Evolutionary conservation across 1,284 basidiomycete species (phyloP).

Genomic region (Cryptococcus jaspeensis): DNA sequence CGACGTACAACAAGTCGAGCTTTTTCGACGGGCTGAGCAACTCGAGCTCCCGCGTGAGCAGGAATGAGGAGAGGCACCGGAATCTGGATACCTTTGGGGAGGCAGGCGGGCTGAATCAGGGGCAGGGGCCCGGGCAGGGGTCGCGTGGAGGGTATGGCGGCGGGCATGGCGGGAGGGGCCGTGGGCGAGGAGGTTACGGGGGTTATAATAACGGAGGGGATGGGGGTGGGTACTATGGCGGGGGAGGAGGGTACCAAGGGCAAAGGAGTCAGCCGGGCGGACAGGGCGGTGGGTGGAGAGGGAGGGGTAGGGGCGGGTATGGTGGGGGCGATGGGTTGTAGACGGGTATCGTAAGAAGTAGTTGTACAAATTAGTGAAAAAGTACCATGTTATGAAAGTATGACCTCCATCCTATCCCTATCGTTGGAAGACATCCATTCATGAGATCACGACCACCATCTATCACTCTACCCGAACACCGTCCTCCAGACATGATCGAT

Average conservation of each 20-base stretch:
- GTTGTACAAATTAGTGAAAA: conserved; percentile 1
- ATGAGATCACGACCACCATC: not conserved
- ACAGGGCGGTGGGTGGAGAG: conserved; percentile 8
- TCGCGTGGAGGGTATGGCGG: conserved; percentile 13
- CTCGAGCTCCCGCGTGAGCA: conserved; percentile 32
- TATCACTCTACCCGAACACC: conserved; percentile 8
- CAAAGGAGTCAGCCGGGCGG: not conserved
- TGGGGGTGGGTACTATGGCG: conserved; percentile 11
- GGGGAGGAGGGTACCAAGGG: conserved; percentile 6
- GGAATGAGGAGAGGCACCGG: conserved; percentile 43
- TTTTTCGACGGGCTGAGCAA: conserved; percentile 45
- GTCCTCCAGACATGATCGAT: conserved; percentile 23
- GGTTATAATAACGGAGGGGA: conserved; percentile 2
- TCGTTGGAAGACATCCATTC: not conserved
- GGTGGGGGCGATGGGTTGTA: conserved; percentile 4
- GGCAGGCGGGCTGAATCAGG: conserved; percentile 31
- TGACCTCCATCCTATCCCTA: too few relatives aligned
- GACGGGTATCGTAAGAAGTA: conserved; percentile 3
- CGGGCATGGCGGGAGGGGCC: conserved; percentile 14
- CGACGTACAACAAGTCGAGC: conserved; percentile 39
- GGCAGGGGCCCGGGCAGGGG: conserved; percentile 6
- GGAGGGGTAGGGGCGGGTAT: conserved; percentile 17
- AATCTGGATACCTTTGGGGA: conserved; percentile 49
- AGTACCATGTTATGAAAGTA: not conserved
- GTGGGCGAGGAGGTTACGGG: conserved; percentile 14